Conservation (phyloP, 345 rosid species). For the Populus simonii region DNA sequence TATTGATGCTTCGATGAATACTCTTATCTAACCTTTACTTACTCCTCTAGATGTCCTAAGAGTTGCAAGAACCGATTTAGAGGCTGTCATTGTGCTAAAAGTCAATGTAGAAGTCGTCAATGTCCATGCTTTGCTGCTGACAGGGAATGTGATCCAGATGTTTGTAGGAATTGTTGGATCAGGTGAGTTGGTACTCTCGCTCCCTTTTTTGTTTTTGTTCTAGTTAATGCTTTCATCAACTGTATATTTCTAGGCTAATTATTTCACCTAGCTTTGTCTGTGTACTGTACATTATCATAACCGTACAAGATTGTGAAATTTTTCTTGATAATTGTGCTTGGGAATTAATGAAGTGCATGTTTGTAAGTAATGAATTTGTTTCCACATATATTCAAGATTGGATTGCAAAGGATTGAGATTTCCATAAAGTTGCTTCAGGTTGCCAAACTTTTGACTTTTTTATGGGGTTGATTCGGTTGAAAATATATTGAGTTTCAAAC, state of each 20-base stretch:
- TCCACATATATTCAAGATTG: background rate
- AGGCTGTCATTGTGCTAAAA: slow-evolving; percentile 99
- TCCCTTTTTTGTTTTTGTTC: background rate
- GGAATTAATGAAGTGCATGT: background rate
- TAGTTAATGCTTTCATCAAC: background rate
- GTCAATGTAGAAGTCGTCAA: slow-evolving; percentile 99
- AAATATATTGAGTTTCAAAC: background rate
- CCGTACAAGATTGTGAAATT: background rate
- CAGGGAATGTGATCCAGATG: slow-evolving; percentile 99
- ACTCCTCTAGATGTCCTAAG: slow-evolving; percentile 74
- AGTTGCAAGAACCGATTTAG: slow-evolving; percentile 96
- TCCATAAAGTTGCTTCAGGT: background rate
- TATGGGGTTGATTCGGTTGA: background rate
- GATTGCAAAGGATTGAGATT: background rate
- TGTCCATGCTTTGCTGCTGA: slow-evolving; percentile 99
- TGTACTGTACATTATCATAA: background rate
- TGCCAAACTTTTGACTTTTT: background rate
- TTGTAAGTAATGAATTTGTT: background rate
- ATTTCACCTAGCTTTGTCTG: background rate
- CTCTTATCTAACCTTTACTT: slow-evolving; percentile 13
- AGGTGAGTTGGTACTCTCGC: slow-evolving; percentile 43
- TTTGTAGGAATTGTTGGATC: slow-evolving; percentile 99
- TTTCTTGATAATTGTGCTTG: background rate
- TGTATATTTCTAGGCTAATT: background rate
- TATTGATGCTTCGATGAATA: slow-evolving; percentile 1